Evolutionary conservation across 805 yeast genomes (phyloP), one percentile per base, ranked within the genome.

Genomic region (Cyberlindnera samutprakarnensis): DNA sequence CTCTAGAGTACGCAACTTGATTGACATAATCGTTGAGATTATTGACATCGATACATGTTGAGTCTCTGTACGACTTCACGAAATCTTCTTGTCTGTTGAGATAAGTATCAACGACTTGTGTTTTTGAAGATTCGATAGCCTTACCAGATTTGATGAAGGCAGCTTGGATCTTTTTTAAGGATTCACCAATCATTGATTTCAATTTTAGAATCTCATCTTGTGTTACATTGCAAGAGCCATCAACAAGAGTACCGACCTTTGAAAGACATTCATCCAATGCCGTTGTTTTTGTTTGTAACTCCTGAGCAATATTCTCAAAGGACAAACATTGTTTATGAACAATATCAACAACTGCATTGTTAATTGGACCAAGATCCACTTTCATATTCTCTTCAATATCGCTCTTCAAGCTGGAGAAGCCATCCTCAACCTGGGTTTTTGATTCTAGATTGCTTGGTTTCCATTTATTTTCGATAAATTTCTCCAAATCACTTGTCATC

Each of bases 91-190:
- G 46, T 14, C 30, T 33, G 12, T 24, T 9, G 2, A 48, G 12
- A 12, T 32, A 40, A 1, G 46, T 10, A 16, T 38, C 51, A 25
- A 48, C 32, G 12, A 44, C 23, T 18, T 38, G 39, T n/a, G 46
- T 41, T 16, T 45, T 42, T 3, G 41, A 16, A 3, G 36, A 33
- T 3, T 28, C 10, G 4, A 50, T 27, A 3, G 33, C 37, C 1
- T 37, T 13, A 11, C 42, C 39, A 18, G 43, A 21, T 13, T 26
- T 28, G 11, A 30, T 26, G 18, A 45, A 41, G 7, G 39, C 30
- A 4, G 21, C 9, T n/a, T 37, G 32, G 9, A 48, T 31, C 8
- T 41, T 33, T 8, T 28, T 17, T 13, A 48, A 39, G 3, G 42
- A 37, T 5, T 28, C 24, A 6, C 41, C 28, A 6, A 47, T 38